These are phyloP conservation scores for Heliamphora exappendiculata DNA, from an alignment of 148 eudicot species.

Conservation along the genomic window DNA sequence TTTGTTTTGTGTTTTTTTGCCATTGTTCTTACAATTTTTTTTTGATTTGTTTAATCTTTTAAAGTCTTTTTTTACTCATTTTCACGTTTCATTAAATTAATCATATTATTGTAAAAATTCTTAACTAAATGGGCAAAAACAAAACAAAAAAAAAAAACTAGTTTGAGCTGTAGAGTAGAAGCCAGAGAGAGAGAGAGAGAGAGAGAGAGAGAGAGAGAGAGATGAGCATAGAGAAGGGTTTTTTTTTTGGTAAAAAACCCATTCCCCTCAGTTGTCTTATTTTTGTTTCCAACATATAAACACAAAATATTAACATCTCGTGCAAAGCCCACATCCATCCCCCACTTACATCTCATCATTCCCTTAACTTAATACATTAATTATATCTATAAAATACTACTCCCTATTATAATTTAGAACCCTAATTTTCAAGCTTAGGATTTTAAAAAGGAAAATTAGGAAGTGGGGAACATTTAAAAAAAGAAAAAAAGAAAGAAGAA, in stretches of 20 bases:
- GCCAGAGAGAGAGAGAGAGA: background rate
- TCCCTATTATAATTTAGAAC: slow-evolving; percentile 5
- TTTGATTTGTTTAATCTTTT: no score
- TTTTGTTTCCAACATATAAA: slow-evolving; percentile 1
- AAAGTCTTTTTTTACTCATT: no score
- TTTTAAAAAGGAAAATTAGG: background rate
- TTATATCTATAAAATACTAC: background rate
- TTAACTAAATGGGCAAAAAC: no score
- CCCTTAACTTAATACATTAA: background rate
- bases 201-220: slow-evolving; percentile 3
- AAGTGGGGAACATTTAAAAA: no score
- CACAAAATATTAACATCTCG: background rate
- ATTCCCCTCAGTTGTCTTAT: background rate
- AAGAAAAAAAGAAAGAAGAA: background rate
- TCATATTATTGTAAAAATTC: no score
- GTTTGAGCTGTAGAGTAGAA: no score
- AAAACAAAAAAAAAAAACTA: no score
- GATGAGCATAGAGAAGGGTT: background rate
- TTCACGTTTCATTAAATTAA: no score
- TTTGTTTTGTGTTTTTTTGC: no score
- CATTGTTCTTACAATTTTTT: no score
- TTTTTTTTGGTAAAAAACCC: background rate
- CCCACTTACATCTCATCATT: slow-evolving; percentile 1
- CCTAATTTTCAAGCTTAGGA: background rate
- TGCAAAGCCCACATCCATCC: background rate